Conservation (phyloP, 2,329 filamentous ascomycete species). For the Exophiala spinifera region DNA sequence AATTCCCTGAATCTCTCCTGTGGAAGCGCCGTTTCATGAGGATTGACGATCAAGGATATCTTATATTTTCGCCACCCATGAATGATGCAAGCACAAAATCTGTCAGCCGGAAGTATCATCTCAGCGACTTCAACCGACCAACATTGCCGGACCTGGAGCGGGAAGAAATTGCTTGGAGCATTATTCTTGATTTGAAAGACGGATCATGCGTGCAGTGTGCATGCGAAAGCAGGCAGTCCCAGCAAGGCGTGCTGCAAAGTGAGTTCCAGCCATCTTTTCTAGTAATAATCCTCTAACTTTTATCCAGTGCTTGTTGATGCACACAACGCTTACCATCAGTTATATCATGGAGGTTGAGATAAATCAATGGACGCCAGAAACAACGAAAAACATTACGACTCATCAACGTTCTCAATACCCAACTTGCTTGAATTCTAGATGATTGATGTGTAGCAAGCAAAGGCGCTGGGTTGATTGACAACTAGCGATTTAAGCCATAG, state of each 20-base stretch:
- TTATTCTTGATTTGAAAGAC: constrained; percentile 61
- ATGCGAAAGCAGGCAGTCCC: constrained; percentile 55
- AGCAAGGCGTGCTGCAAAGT: constrained; percentile 52
- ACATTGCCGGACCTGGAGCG: constrained; percentile 84
- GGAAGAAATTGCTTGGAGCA: constrained; percentile 88
- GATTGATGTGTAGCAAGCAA: constrained; percentile 16
- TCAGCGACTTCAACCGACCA: constrained; percentile 77
- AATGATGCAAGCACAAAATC: constrained; percentile 57
- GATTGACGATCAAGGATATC: constrained; percentile 76
- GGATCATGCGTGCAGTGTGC: constrained; percentile 63
- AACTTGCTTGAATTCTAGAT: neutral
- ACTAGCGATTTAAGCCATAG: constrained; percentile 1
- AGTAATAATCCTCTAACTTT: neutral
- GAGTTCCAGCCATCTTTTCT: constrained; percentile 31
- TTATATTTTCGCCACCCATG: constrained; percentile 72
- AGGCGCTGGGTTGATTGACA: constrained; percentile 10
- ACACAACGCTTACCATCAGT: constrained; percentile 35
- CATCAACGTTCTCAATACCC: constrained; percentile 12
- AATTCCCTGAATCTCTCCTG: constrained; percentile 91
- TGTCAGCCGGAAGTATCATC: constrained; percentile 75
- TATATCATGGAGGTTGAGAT: constrained; percentile 22
- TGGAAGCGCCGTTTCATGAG: constrained; percentile 93
- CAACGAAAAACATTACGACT: constrained; percentile 5
- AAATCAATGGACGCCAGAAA: constrained; percentile 5
- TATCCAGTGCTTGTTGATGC: constrained; percentile 42